phyloP scores from a whole-genome alignment of 2,329 filamentous ascomycete species.

The Fusarium sp. region DNA sequence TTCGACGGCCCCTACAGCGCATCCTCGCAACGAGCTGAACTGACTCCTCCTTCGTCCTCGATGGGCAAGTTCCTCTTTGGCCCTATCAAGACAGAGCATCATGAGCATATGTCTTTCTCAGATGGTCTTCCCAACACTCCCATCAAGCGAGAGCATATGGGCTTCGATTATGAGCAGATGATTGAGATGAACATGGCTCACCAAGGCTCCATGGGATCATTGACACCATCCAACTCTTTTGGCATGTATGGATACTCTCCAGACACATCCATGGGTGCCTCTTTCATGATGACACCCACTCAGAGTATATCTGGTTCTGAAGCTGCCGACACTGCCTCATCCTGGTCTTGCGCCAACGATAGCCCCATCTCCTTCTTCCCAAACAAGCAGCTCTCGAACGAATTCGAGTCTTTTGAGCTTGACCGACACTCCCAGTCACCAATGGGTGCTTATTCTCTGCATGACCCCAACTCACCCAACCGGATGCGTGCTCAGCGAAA shows the following conservation, averaged over 20 bases:
- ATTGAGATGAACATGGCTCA: constrained; percentile 51
- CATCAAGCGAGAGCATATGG: constrained; percentile 51
- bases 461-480: constrained; percentile 49
- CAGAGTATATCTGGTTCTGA: constrained; percentile 55
- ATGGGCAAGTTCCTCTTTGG: constrained; percentile 51
- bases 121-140: constrained; percentile 51
- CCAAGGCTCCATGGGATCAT: constrained; percentile 50
- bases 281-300: constrained; percentile 56
- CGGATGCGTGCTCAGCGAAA: constrained; percentile 52
- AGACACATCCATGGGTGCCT: constrained; percentile 46
- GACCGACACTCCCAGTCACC: constrained; percentile 53
- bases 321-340: constrained; percentile 50
- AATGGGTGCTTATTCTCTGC: constrained; percentile 46
- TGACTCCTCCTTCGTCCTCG: constrained; percentile 51
- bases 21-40: constrained; percentile 45
- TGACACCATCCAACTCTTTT: constrained; percentile 53
- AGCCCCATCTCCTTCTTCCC: constrained; percentile 56
- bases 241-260: constrained; percentile 52
- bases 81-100: constrained; percentile 49
- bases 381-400: constrained; percentile 47
- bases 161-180: constrained; percentile 54
- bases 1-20: constrained; percentile 50
- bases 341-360: constrained; percentile 55
- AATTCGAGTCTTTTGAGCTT: constrained; percentile 50
- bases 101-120: constrained; percentile 48